These are phyloP conservation scores for Neurospora sp. DNA, from an alignment of 2,329 filamentous ascomycete species.

Conservation along the genomic window DNA sequence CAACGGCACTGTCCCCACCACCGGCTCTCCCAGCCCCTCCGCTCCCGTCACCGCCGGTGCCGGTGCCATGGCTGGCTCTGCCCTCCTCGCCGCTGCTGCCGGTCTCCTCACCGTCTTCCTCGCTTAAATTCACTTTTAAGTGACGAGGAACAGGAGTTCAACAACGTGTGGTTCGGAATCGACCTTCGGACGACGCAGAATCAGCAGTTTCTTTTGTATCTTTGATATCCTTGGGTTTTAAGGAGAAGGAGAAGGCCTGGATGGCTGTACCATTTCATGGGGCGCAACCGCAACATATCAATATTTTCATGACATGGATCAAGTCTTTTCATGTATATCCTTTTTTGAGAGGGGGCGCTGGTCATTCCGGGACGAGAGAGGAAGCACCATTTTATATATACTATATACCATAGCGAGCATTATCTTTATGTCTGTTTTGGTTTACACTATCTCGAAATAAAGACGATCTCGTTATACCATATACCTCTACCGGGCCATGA, in stretches of 20 bases:
- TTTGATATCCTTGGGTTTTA: background rate
- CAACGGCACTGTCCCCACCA: slow-evolving; percentile 22
- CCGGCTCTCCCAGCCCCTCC: slow-evolving; percentile 23
- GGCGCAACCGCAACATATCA: background rate
- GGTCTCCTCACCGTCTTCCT: slow-evolving; percentile 44
- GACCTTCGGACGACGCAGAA: background rate
- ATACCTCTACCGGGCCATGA: background rate
- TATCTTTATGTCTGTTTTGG: background rate
- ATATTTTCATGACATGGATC: background rate
- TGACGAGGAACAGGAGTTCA: background rate
- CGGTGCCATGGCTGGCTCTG: slow-evolving; percentile 41
- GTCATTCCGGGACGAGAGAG: background rate
- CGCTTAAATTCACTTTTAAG: slow-evolving; percentile 31
- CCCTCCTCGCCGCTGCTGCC: slow-evolving; percentile 43
- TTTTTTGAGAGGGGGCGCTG: background rate
- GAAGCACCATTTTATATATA: background rate
- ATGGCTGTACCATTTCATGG: background rate
- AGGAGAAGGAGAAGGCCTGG: background rate
- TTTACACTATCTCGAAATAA: background rate
- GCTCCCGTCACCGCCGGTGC: slow-evolving; percentile 40
- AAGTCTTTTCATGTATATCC: background rate
- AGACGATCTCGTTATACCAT: background rate
- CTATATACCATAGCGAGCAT: background rate
- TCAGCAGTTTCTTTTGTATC: slow-evolving; percentile 1
- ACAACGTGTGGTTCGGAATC: background rate